Evolutionary conservation across 2,329 filamentous ascomycete genomes (phyloP).

Genomic region (Lizonia empirigonia): DNA sequence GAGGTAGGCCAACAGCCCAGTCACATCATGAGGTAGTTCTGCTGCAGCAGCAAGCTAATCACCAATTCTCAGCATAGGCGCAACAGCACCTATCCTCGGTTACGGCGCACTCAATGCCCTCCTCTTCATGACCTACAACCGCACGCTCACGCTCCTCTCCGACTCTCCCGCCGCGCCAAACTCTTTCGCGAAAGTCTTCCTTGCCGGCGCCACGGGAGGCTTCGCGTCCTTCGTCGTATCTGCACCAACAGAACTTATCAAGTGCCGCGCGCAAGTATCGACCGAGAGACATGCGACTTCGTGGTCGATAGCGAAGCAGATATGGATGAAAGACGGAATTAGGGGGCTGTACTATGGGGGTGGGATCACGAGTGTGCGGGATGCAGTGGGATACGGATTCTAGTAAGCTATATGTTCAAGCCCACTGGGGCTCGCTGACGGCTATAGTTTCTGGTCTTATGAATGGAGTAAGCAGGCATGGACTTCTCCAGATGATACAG

Average conservation of each 20-base stretch:
- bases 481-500: constrained; percentile 52
- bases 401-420: constrained; percentile 61
- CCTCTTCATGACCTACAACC: constrained; percentile 89
- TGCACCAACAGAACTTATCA: constrained; percentile 87
- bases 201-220: constrained; percentile 80
- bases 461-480: constrained; percentile 71
- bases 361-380: constrained; percentile 77
- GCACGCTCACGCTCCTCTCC: constrained; percentile 68
- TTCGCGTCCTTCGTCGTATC: constrained; percentile 85
- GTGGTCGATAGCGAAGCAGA: constrained; percentile 66
- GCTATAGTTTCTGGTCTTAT: constrained; percentile 80
- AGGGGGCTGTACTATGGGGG: constrained; percentile 82
- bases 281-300: constrained; percentile 53
- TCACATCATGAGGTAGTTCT: too few relatives aligned
- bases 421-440: neutral
- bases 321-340: constrained; percentile 64
- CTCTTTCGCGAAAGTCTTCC: constrained; percentile 71
- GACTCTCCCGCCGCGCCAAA: constrained; percentile 30
- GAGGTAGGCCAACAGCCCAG: constrained; percentile 32
- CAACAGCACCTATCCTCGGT: constrained; percentile 82
- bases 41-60: constrained; percentile 7
- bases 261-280: constrained; percentile 81
- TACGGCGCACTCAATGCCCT: constrained; percentile 92
- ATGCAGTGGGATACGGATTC: constrained; percentile 93
- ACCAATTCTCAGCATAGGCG: constrained; percentile 57